Base-by-base conservation (phyloP, 345 rosid genomes). In the Eucalyptus leucophloia region DNA sequence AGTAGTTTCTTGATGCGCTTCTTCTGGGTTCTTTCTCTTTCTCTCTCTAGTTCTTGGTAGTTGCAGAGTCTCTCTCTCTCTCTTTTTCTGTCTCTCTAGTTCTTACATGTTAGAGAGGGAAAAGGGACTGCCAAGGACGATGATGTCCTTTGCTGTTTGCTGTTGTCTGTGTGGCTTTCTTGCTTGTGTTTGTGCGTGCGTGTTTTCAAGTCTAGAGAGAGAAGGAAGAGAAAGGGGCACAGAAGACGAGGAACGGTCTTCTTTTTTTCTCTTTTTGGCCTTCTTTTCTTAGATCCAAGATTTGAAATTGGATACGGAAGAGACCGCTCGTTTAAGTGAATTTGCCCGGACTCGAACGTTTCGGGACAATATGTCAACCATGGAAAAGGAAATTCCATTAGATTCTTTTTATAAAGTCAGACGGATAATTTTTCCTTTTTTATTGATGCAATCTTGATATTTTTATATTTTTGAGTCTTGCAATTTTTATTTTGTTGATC, bases 231-330 rank as follows among this genome's bases (percentile, higher is more conserved):
- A 91, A 87, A 10, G 54, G 49, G 69, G 90, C 94, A 91, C 98
- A 40, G 60, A 34, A 40, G 91, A 69, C 96, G 93, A 95, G 93
- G 96, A 95, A 96, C 96, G 96, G 95, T 96, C 96, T 92, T 94
- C 92, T 93, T 37, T 88, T 91, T 89, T 44, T 42, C 28, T 7
- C 23, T 62, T 18, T 44, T n/a, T 34, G 53, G 13, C 30, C 30
- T 56, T 12, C 32, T 80, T 67, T 50, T 24, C 82, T 58, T 4
- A 1, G 26, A 16, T 47, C 18, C 14, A 44, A 12, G 82, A 83
- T 17, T 34, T 62, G 28, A 77, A 77, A 77, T 77, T 77, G 83
- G 83, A 37, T 1, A 11, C 47, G 83, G 16, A 37, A 3, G 69
- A 77, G 83, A 77, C 1, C 47, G 77, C 37, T 65, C 77, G 37